phyloP scores from a whole-genome alignment of 352 stramenopile genomes.

The Achlya hypogyna region DNA sequence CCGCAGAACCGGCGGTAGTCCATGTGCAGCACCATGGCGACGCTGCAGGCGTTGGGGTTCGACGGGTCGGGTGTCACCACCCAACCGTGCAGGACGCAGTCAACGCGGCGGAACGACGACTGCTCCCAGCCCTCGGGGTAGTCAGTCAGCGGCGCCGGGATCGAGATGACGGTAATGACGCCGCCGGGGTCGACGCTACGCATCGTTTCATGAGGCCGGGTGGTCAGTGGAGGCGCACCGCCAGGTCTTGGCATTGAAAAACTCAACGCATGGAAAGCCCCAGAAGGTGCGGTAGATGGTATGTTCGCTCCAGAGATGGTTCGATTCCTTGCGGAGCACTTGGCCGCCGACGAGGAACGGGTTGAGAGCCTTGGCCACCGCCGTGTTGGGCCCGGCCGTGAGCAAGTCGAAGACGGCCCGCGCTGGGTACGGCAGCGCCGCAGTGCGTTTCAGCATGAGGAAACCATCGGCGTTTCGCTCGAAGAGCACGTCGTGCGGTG shows the following conservation, averaged over 20 bases:
- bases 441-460: slow-evolving; percentile 54
- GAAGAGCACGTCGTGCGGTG: slow-evolving; percentile 41
- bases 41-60: slow-evolving; percentile 35
- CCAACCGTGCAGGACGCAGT: slow-evolving; percentile 62
- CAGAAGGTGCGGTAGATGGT: background rate
- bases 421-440: slow-evolving; percentile 48
- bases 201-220: background rate
- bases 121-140: slow-evolving; percentile 22
- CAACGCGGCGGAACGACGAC: slow-evolving; percentile 25
- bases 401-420: slow-evolving; percentile 67
- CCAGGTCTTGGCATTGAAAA: slow-evolving; percentile 53
- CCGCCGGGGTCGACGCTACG: slow-evolving; percentile 52
- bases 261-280: background rate
- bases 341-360: background rate
- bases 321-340: slow-evolving; percentile 9
- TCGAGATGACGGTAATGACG: slow-evolving; percentile 54
- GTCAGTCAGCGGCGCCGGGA: slow-evolving; percentile 41
- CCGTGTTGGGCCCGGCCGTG: slow-evolving; percentile 8
- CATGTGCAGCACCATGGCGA: slow-evolving; percentile 73
- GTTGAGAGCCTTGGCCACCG: background rate
- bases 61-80: slow-evolving; percentile 43
- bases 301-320: slow-evolving; percentile 12
- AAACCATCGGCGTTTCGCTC: slow-evolving; percentile 53
- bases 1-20: slow-evolving; percentile 50
- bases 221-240: slow-evolving; percentile 28